These are phyloP conservation scores for Echeveria elegans DNA, from an alignment of 164 flowering plant genomes.

Conservation along the genomic window DNA sequence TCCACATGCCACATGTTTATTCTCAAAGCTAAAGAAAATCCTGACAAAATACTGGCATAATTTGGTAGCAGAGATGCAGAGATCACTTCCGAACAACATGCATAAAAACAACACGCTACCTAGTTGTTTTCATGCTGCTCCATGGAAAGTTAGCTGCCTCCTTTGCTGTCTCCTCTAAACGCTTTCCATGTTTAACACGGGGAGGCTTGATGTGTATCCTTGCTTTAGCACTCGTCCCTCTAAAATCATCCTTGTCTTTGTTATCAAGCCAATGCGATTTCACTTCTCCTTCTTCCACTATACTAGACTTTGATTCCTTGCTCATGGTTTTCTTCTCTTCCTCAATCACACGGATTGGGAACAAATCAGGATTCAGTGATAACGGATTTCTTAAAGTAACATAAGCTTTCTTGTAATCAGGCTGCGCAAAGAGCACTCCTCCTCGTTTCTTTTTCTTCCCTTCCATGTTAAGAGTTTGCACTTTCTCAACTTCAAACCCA, in stretches of 20 bases:
- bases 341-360: conserved; percentile 26
- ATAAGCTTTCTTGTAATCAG: conserved; percentile 82
- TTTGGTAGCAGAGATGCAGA: neutral
- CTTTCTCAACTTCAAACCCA: conserved; percentile 73
- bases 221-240: conserved; percentile 11
- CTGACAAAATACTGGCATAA: neutral
- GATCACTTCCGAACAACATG: neutral
- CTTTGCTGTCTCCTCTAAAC: neutral
- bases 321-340: conserved; percentile 22
- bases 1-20: neutral
- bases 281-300: conserved; percentile 36
- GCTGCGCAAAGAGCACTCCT: conserved; percentile 52
- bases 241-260: conserved; percentile 13
- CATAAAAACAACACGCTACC: neutral
- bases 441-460: conserved; percentile 88
- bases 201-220: conserved; percentile 7
- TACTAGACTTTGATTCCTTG: conserved; percentile 33
- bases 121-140: neutral
- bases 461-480: conserved; percentile 73
- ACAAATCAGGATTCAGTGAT: conserved; percentile 50
- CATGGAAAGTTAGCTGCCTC: neutral
- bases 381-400: conserved; percentile 50
- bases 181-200: neutral
- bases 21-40: neutral
- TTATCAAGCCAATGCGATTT: conserved; percentile 61